Evolutionary conservation across 2,329 filamentous ascomycete species (phyloP).

Genomic region (Aureobasidium sp.): DNA sequence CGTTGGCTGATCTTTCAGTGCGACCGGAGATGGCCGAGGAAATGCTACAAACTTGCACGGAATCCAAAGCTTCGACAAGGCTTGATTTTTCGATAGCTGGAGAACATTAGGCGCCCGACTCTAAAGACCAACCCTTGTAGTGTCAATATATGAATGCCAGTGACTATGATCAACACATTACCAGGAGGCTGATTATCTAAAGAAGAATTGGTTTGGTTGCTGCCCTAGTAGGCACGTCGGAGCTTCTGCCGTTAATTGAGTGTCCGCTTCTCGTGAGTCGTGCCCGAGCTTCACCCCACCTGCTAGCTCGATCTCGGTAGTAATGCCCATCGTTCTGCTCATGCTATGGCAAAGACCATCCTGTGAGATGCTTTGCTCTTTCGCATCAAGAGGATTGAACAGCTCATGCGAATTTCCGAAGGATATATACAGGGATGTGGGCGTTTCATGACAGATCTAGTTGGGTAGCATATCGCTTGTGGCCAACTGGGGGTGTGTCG

Average conservation of each 20-base stretch:
- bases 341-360: background rate
- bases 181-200: background rate
- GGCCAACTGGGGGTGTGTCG: background rate
- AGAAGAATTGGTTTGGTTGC: background rate
- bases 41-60: background rate
- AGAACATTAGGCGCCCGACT: background rate
- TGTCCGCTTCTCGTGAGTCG: background rate
- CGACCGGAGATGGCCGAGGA: background rate
- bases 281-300: constrained; percentile 1
- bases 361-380: background rate
- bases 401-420: background rate
- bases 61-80: background rate
- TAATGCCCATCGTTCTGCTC: background rate
- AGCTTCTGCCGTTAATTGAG: too few relatives aligned
- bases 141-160: background rate
- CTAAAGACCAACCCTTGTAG: background rate
- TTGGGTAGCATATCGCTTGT: background rate
- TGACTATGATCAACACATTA: background rate
- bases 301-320: background rate
- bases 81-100: background rate
- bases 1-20: background rate
- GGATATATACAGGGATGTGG: background rate
- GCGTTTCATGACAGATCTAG: background rate
- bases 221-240: background rate
- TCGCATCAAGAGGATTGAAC: background rate